Evolutionary conservation across 2,329 filamentous ascomycete species (phyloP).

Genomic region (Exophiala dermatitidis): DNA sequence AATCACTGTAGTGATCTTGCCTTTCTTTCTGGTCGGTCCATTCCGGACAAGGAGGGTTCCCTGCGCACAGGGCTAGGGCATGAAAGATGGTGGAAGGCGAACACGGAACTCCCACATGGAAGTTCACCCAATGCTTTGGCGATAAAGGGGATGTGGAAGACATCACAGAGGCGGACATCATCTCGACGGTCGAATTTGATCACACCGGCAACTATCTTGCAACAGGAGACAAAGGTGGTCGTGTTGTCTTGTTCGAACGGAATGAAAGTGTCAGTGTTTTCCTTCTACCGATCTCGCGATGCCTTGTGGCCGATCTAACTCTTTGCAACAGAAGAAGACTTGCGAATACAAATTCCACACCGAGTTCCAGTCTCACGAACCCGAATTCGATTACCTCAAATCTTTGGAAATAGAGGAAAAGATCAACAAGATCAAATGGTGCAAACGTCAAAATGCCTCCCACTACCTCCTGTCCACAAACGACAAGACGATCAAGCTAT

Average conservation of each 20-base stretch:
- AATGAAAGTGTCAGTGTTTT: conserved; percentile 76
- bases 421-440: conserved; percentile 99
- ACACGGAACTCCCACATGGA: conserved; percentile 92
- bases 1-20: conserved; percentile 7
- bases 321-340: conserved; percentile 79
- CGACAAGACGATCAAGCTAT: conserved; percentile 99
- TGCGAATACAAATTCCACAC: conserved; percentile 99
- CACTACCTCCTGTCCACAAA: conserved; percentile 98
- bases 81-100: conserved; percentile 93
- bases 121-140: conserved; percentile 99
- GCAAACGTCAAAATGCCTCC: conserved; percentile 91
- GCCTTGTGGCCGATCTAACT: conserved; percentile 7
- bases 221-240: conserved; percentile 47
- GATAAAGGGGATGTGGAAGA: conserved; percentile 99
- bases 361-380: conserved; percentile 98
- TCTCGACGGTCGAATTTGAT: conserved; percentile 48
- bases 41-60: conserved; percentile 28
- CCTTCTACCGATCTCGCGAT: not conserved
- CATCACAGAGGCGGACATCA: conserved; percentile 71
- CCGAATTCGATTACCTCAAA: conserved; percentile 98
- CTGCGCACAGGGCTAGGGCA: conserved; percentile 28
- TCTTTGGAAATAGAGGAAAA: conserved; percentile 99
- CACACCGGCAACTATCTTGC: conserved; percentile 48
- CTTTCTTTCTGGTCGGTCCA: conserved; percentile 15
- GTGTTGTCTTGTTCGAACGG: conserved; percentile 52